A percentile compares a stretch with the other conserved stretches of the same genome.
These are phyloP conservation scores for Sarcomyxa edulis DNA, from an alignment of 768 basidiomycete species.

Conservation along the genomic window DNA sequence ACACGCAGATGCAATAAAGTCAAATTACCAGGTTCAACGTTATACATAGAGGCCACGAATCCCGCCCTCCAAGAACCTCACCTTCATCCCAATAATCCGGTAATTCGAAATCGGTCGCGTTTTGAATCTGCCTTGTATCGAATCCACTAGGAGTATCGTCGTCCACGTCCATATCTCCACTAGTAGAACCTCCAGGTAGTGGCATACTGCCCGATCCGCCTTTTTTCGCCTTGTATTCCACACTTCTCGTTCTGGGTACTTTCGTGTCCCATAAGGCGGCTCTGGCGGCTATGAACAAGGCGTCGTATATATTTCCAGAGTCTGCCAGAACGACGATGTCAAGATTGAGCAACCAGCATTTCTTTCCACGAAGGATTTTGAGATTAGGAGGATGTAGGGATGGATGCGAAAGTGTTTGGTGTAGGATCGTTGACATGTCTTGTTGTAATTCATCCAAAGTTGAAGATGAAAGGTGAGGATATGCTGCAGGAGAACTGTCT, in stretches of 20 bases:
- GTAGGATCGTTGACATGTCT: conserved; percentile 61
- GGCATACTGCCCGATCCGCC: background rate
- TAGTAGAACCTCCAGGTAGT: background rate
- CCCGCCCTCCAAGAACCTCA: conserved; percentile 52
- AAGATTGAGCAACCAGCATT: conserved; percentile 71
- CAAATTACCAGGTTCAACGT: conserved; percentile 75
- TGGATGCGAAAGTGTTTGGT: conserved; percentile 59
- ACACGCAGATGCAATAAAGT: background rate
- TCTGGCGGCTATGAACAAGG: conserved; percentile 72
- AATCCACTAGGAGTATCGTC: conserved; percentile 45
- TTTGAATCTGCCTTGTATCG: conserved; percentile 39
- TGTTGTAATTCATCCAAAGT: conserved; percentile 74
- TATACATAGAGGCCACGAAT: conserved; percentile 70
- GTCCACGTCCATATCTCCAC: conserved; percentile 55
- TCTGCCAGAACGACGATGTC: conserved; percentile 74
- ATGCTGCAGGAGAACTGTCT: conserved; percentile 75
- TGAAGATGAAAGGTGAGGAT: conserved; percentile 57
- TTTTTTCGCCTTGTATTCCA: conserved; percentile 57
- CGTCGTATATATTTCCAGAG: conserved; percentile 72
- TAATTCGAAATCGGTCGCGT: conserved; percentile 79
- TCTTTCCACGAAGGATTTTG: conserved; percentile 50
- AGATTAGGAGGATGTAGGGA: conserved; percentile 67
- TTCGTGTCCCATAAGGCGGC: conserved; percentile 80
- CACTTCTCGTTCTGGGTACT: conserved; percentile 65
- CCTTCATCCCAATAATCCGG: conserved; percentile 89